These are phyloP conservation scores for Aspergillus alliaceus DNA, from an alignment of 2,329 filamentous ascomycete species.

Conservation along the genomic window DNA sequence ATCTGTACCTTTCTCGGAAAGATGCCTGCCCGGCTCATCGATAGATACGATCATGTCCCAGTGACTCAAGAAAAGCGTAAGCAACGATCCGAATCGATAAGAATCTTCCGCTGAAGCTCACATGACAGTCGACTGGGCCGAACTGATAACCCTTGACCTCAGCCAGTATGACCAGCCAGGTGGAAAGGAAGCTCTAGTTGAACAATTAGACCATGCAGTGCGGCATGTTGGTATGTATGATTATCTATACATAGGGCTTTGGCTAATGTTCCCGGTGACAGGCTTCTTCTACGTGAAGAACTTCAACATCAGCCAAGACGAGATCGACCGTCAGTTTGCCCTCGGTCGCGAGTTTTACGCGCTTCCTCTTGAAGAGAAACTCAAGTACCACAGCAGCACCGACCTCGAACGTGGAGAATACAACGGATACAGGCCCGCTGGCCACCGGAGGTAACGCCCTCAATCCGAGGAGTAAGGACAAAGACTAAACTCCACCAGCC, in stretches of 20 bases:
- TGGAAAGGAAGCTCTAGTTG: slow-evolving; percentile 55
- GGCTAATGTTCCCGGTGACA: slow-evolving; percentile 1
- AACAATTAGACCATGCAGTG: slow-evolving; percentile 57
- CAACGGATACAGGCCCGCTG: slow-evolving; percentile 56
- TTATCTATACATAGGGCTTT: neutral
- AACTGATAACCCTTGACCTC: slow-evolving; percentile 59
- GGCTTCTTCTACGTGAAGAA: slow-evolving; percentile 66
- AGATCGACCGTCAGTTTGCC: slow-evolving; percentile 62
- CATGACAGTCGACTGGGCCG: slow-evolving; percentile 49
- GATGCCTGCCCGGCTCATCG: slow-evolving; percentile 32
- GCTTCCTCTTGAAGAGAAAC: slow-evolving; percentile 59
- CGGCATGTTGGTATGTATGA: slow-evolving; percentile 39
- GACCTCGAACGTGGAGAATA: slow-evolving; percentile 56
- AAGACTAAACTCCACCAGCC: slow-evolving; percentile 19
- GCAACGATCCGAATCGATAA: neutral
- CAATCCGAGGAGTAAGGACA: neutral
- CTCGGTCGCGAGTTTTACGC: slow-evolving; percentile 60
- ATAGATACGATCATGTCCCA: slow-evolving; percentile 47
- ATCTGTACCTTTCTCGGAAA: too few relatives aligned
- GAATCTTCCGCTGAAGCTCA: slow-evolving; percentile 13
- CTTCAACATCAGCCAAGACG: slow-evolving; percentile 60
- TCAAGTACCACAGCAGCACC: slow-evolving; percentile 51
- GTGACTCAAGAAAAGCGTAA: slow-evolving; percentile 46
- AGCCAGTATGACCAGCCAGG: slow-evolving; percentile 55
- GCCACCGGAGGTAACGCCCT: slow-evolving; percentile 35